Base-by-base conservation (phyloP, 768 basidiomycete genomes). In the Dendrothele bispora region DNA sequence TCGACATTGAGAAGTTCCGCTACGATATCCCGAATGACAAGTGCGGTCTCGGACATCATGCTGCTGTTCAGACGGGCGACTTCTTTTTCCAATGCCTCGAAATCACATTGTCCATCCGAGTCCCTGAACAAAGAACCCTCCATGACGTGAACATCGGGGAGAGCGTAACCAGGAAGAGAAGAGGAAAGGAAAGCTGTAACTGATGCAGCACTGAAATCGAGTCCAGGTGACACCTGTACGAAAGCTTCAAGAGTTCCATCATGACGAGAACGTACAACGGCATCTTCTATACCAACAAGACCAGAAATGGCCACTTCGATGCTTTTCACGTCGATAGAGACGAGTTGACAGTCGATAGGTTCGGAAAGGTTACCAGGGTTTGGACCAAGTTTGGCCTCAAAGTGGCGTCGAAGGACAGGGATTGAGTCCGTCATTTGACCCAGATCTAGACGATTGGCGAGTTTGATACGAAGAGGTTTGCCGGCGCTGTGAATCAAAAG, bases 401-500 rank as follows among this genome's bases (percentile, higher is more conserved):
- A 75, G 54, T 75, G 74, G 17, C 73, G 68, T 18, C 60, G 55
- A 11, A 70, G 39, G 1, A 54, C 28, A 4, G 73, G 66, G 2
- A 63, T 55, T 7, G 49, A 50, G 46, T 75, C 73, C 28, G 64
- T 56, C 32, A 73, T 58, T 48, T 56, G 48, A 15, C 64, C 66
- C 6, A 77, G 54, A 3, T 63, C 67, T 17, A 75, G 61, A 2
- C 75, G 70, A 40, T 64, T 63, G 18, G 70, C 61, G 32, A 76
- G 60, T 40, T 69, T 68, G 53, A 74, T 74, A 15, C 74, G 67
- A 8, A 74, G 61, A 15, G 71, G 69, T 56, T 77, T 75, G 40
- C 74, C 74, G 24, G 72, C 70, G 37, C 63, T 70, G n/a, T 11
- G 6, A 46, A 29, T n/a, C n/a, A n/a, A n/a, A 39, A 8, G 11